phyloP scores from a whole-genome alignment of 768 basidiomycete species.

The Lactarius trivialis region DNA sequence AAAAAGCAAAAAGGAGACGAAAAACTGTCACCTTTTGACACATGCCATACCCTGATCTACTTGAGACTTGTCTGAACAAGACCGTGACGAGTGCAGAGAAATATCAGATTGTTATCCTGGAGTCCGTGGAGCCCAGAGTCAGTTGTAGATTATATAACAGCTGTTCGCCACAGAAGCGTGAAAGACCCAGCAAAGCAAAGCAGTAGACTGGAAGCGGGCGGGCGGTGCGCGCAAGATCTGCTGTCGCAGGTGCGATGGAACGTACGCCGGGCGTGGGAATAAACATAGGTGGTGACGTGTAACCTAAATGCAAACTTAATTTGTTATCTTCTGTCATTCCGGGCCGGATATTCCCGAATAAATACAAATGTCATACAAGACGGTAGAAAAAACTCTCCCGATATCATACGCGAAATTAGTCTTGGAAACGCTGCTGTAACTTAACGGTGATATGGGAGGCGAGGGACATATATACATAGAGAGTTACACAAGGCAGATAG shows the following conservation, averaged over 20 bases:
- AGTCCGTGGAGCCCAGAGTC: background rate
- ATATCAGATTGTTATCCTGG: background rate
- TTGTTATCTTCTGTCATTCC: background rate
- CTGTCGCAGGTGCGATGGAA: too few relatives aligned
- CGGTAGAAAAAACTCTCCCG: background rate
- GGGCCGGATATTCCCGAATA: background rate
- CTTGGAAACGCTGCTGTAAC: background rate
- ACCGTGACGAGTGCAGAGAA: background rate
- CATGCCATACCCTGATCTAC: background rate
- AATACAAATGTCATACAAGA: constrained; percentile 11
- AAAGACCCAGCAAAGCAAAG: background rate
- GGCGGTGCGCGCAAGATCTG: background rate
- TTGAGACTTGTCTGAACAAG: background rate
- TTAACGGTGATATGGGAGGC: constrained; percentile 6
- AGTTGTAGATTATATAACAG: background rate
- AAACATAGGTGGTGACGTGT: background rate
- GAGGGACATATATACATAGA: constrained; percentile 3
- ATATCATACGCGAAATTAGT: constrained; percentile 16
- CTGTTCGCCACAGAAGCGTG: constrained; percentile 11
- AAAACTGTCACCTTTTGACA: too few relatives aligned
- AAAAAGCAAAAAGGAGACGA: background rate
- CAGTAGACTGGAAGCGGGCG: constrained; percentile 1
- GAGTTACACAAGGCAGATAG: constrained; percentile 10
- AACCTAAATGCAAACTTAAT: background rate
- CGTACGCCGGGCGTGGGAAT: background rate